Conservation (phyloP, 2,329 filamentous ascomycete species). For the Claviceps maximensis region DNA sequence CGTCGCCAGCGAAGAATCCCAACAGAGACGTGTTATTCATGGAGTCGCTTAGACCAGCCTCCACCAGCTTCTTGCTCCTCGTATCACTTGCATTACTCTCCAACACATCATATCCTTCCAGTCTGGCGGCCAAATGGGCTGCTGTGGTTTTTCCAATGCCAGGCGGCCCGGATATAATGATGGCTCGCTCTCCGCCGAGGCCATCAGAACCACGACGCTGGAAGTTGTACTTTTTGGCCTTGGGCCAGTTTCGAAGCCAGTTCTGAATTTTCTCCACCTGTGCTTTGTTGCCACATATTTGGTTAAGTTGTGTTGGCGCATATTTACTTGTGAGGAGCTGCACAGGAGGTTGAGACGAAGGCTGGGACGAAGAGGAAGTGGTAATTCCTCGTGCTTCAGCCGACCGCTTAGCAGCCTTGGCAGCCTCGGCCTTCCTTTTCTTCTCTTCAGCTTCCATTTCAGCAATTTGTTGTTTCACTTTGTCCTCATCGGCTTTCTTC, state of each 20-base stretch:
- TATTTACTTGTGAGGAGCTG: slow-evolving; percentile 93
- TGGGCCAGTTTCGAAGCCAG: slow-evolving; percentile 77
- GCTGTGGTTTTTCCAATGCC: slow-evolving; percentile 97
- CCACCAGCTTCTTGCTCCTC: slow-evolving; percentile 89
- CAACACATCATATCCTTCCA: slow-evolving; percentile 86
- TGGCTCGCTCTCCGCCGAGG: slow-evolving; percentile 68
- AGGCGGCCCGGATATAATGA: slow-evolving; percentile 89
- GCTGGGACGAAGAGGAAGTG: slow-evolving; percentile 20
- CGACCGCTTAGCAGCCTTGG: slow-evolving; percentile 33
- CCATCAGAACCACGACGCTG: slow-evolving; percentile 74
- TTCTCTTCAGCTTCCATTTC: slow-evolving; percentile 80
- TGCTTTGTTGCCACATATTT: slow-evolving; percentile 91
- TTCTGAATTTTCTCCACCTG: slow-evolving; percentile 78
- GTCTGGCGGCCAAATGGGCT: slow-evolving; percentile 81
- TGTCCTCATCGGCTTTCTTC: slow-evolving; percentile 70
- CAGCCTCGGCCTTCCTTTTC: slow-evolving; percentile 37
- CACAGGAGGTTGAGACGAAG: slow-evolving; percentile 34
- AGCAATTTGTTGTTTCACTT: slow-evolving; percentile 63
- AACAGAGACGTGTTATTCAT: slow-evolving; percentile 87
- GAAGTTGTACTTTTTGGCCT: slow-evolving; percentile 67
- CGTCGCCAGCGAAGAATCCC: slow-evolving; percentile 78
- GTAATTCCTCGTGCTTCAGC: slow-evolving; percentile 18
- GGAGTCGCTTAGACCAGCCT: slow-evolving; percentile 75
- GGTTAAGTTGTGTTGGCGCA: slow-evolving; percentile 67
- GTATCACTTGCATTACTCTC: slow-evolving; percentile 95